phyloP scores from a whole-genome alignment of 2,329 filamentous ascomycete species.

The Macroventuria anomochaeta region DNA sequence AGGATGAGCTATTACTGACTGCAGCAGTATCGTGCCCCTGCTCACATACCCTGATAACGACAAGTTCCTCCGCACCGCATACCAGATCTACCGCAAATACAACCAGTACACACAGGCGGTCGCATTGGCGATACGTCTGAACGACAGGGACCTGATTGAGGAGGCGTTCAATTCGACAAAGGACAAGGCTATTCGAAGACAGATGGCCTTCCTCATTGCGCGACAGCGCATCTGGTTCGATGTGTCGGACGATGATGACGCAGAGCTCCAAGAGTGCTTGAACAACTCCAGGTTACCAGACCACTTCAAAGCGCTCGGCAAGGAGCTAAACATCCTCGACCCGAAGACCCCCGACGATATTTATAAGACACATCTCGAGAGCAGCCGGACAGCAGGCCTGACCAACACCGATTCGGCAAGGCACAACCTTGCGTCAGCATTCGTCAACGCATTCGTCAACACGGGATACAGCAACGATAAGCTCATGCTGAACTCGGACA shows the following conservation, averaged over 20 bases:
- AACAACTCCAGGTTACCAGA: slow-evolving; percentile 88
- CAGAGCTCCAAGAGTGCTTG: slow-evolving; percentile 80
- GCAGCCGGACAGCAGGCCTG: slow-evolving; percentile 86
- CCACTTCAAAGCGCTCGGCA: slow-evolving; percentile 91
- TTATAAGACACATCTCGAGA: slow-evolving; percentile 98
- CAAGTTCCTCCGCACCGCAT: slow-evolving; percentile 89
- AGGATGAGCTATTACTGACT: slow-evolving; percentile 27
- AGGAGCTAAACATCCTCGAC: slow-evolving; percentile 95
- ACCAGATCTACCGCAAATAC: slow-evolving; percentile 92
- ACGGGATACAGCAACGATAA: slow-evolving; percentile 95
- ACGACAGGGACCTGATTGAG: slow-evolving; percentile 83
- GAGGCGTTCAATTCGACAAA: slow-evolving; percentile 79
- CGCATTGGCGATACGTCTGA: slow-evolving; percentile 89
- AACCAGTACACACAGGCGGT: slow-evolving; percentile 93
- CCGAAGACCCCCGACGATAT: slow-evolving; percentile 98
- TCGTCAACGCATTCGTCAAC: slow-evolving; percentile 97
- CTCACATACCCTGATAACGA: slow-evolving; percentile 98
- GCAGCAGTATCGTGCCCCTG: slow-evolving; percentile 84
- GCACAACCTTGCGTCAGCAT: slow-evolving; percentile 93
- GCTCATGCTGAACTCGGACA: slow-evolving; percentile 89
- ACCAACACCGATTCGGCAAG: slow-evolving; percentile 95
- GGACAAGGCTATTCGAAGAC: slow-evolving; percentile 85
- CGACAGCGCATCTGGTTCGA: slow-evolving; percentile 89
- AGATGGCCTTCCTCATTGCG: slow-evolving; percentile 91
- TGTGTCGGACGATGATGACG: slow-evolving; percentile 72